phyloP scores from a whole-genome alignment of 495 filamentous ascomycete species.

The Penicillium turbatum region DNA sequence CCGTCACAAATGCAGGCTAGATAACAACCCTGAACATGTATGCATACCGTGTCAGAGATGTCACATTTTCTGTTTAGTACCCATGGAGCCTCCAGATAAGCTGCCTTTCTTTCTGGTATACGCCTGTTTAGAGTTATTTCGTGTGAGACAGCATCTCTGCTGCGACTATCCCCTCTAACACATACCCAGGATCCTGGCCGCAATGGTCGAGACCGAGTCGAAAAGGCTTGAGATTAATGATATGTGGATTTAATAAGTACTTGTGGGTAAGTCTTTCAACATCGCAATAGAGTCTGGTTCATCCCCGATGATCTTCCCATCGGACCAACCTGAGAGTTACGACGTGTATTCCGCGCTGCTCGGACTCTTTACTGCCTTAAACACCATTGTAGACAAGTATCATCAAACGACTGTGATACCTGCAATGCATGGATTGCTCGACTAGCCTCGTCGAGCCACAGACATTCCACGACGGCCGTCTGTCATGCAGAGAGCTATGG shows the following conservation, averaged over 20 bases:
- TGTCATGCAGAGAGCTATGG: conserved; percentile 16
- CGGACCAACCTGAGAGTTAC: conserved; percentile 14
- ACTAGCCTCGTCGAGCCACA: conserved; percentile 17
- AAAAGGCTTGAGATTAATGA: background rate
- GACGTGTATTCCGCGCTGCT: conserved; percentile 7
- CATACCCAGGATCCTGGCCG: background rate
- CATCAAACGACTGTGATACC: conserved; percentile 17
- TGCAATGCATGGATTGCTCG: conserved; percentile 18
- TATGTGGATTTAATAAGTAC: background rate
- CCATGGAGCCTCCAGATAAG: background rate
- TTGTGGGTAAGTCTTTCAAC: background rate
- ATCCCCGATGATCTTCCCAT: conserved; percentile 18
- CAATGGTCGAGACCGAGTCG: background rate
- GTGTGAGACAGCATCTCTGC: background rate
- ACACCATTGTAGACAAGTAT: conserved; percentile 14
- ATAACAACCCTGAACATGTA: conserved; percentile 6
- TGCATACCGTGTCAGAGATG: background rate
- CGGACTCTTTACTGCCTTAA: background rate
- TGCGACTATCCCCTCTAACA: background rate
- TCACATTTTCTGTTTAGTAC: background rate
- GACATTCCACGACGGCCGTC: conserved; percentile 13
- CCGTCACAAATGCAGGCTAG: conserved; percentile 6
- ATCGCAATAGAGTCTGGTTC: background rate
- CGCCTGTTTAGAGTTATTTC: background rate
- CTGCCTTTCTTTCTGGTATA: background rate